These are phyloP conservation scores for Epithele typhae DNA, from an alignment of 768 basidiomycete genomes.

Conservation along the genomic window DNA sequence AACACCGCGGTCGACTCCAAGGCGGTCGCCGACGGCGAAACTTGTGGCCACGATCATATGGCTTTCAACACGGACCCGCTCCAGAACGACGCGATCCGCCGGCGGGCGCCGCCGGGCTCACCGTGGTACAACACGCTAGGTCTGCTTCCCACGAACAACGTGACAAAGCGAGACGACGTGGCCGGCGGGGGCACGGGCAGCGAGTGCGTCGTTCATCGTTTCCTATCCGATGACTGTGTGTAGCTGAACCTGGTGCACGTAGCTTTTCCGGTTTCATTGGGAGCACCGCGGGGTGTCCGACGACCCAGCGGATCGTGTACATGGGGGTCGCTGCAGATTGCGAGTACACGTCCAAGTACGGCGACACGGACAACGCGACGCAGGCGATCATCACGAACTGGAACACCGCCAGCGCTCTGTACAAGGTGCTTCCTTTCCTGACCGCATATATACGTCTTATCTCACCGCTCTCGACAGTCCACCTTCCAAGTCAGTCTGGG, in stretches of 20 bases:
- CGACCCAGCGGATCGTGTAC: constrained; percentile 67
- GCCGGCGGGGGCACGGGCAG: constrained; percentile 44
- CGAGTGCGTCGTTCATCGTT: constrained; percentile 49
- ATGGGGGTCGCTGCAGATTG: constrained; percentile 91
- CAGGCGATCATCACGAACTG: constrained; percentile 71
- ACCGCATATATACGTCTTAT: constrained; percentile 16
- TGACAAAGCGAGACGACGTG: constrained; percentile 51
- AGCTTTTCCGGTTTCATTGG: constrained; percentile 75
- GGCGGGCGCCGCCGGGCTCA: constrained; percentile 31
- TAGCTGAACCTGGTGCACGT: neutral
- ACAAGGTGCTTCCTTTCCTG: constrained; percentile 42
- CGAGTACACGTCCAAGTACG: constrained; percentile 64
- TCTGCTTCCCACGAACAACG: constrained; percentile 27
- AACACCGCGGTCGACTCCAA: constrained; percentile 12
- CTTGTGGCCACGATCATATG: constrained; percentile 70
- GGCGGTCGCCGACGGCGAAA: constrained; percentile 24
- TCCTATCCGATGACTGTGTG: neutral
- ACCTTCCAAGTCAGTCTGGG: constrained; percentile 87
- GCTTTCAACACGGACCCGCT: constrained; percentile 58
- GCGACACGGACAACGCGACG: constrained; percentile 60
- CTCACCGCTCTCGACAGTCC: constrained; percentile 32
- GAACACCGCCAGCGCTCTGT: constrained; percentile 74
- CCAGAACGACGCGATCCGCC: constrained; percentile 47
- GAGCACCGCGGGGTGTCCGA: constrained; percentile 66
- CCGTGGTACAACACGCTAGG: constrained; percentile 42